phyloP scores from a whole-genome alignment of 2,329 filamentous ascomycete genomes.

The Hymenoscyphus albidus region DNA sequence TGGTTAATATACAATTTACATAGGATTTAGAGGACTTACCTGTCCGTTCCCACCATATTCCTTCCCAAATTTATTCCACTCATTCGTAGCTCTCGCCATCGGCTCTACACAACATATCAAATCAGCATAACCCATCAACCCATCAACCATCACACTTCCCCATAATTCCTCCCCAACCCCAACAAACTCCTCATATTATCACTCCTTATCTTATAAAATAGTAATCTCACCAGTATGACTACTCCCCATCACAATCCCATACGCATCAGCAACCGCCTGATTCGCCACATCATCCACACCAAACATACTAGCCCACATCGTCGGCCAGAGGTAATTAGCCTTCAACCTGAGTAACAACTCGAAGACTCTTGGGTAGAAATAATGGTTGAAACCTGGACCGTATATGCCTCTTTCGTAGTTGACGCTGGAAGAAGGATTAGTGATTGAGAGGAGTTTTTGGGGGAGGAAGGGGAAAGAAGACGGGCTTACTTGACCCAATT shows the following conservation, averaged over 20 bases:
- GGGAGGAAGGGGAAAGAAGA: not conserved
- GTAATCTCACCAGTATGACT: slow-evolving; percentile 50
- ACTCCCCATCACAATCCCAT: slow-evolving; percentile 67
- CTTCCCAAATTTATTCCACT: slow-evolving; percentile 44
- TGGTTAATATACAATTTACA: too few species aligned
- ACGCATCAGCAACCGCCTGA: slow-evolving; percentile 68
- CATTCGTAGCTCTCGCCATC: slow-evolving; percentile 59
- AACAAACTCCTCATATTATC: not conserved
- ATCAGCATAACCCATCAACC: not conserved
- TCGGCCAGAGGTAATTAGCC: slow-evolving; percentile 74
- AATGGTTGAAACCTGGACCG: slow-evolving; percentile 48
- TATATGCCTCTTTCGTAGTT: slow-evolving; percentile 41
- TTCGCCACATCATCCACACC: slow-evolving; percentile 66
- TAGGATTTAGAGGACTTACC: too few species aligned
- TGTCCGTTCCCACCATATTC: slow-evolving; percentile 42
- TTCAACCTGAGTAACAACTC: slow-evolving; percentile 66
- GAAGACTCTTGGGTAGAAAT: slow-evolving; percentile 66
- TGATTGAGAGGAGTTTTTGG: not conserved
- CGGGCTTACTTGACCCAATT: slow-evolving; percentile 51
- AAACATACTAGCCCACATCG: slow-evolving; percentile 68
- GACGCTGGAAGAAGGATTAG: slow-evolving; percentile 33
- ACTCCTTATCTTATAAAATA: too few species aligned
- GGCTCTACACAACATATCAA: slow-evolving; percentile 49
- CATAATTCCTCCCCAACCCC: not conserved
- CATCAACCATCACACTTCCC: too few species aligned